A percentile compares a stretch with the other conserved stretches of the same genome.
Conservation (phyloP, 108 stramenopile species). For the Parmales sp. region DNA sequence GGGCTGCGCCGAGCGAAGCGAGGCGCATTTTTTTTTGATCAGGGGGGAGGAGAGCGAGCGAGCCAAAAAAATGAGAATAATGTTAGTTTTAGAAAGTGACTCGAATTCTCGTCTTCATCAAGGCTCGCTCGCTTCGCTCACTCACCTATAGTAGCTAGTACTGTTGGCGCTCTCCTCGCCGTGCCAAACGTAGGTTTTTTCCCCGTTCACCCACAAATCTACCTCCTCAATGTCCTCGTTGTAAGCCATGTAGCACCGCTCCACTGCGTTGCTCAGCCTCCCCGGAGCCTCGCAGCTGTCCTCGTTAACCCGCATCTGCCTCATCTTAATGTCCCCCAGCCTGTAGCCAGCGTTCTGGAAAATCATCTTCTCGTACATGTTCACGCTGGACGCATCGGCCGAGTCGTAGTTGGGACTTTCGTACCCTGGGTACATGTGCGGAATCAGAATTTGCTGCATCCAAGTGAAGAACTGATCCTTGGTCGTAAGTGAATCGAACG, state of each 20-base stretch:
- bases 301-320: not conserved
- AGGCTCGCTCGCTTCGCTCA: not conserved
- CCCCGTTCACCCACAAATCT: no score
- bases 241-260: not conserved
- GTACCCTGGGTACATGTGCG: not conserved
- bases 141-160: no score
- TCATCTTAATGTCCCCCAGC: not conserved
- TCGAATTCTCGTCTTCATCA: not conserved
- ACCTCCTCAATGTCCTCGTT: not conserved
- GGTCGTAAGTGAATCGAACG: not conserved
- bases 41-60: no score
- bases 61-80: not conserved
- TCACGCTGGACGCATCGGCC: not conserved
- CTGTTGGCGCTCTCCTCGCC: no score
- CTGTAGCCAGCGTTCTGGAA: not conserved
- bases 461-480: slow-evolving; percentile 5
- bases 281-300: not conserved
- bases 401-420: not conserved
- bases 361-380: not conserved
- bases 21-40: no score
- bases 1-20: no score
- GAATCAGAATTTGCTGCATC: not conserved
- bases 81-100: not conserved
- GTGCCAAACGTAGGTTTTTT: no score
- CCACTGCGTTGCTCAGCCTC: not conserved